Base-by-base conservation (phyloP, 2,329 filamentous ascomycete species). In the Colletotrichum shisoi region DNA sequence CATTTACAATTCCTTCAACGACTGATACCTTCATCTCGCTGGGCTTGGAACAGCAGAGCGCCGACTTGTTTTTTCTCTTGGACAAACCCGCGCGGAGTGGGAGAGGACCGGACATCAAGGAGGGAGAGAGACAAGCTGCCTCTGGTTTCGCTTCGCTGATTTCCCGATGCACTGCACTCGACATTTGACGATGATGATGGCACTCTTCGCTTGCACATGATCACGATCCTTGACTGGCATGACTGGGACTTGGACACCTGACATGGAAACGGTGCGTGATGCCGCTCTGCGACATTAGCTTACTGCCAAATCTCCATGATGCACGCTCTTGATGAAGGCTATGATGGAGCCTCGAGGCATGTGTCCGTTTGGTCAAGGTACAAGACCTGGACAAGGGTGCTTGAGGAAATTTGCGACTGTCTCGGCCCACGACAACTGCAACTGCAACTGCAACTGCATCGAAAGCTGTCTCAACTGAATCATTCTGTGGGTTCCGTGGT, bases 381-480 rank as follows among this genome's bases (percentile, higher is more conserved):
- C 60, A 53, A 42, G 39, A 13, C 17, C 58, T 21, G 64, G 46
- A 31, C 34, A 37, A 17, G 31, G 21, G 17, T 21, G 17, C 40
- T n/a, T 21, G 48, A 67, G 52, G 45, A 46, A 48, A 34, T 24
- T 4, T 19, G 37, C 39, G 13, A 37, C 59, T 24, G 8, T 49
- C 27, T 34, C 24, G 31, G 58, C 37, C 21, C 13, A 27, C 42
- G 67, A 76, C 75, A 58, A 72, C 78, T 69, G 74, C 77, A 63
- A 72, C 78, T 69, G 74, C 77, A 63, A 31, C 27, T 31, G 77
- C 75, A 58, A 72, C 77, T 69, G 74, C 77, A 63, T 53, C 60
- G 24, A 52, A 31, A 37, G 34, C 13, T 34, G 34, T 44, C 19
- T 15, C 45, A 13, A 53, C n/a, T 61, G 58, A 62, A 49, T 57